Conservation (phyloP, 495 filamentous ascomycete genomes). For the Penicillium goetzii region DNA sequence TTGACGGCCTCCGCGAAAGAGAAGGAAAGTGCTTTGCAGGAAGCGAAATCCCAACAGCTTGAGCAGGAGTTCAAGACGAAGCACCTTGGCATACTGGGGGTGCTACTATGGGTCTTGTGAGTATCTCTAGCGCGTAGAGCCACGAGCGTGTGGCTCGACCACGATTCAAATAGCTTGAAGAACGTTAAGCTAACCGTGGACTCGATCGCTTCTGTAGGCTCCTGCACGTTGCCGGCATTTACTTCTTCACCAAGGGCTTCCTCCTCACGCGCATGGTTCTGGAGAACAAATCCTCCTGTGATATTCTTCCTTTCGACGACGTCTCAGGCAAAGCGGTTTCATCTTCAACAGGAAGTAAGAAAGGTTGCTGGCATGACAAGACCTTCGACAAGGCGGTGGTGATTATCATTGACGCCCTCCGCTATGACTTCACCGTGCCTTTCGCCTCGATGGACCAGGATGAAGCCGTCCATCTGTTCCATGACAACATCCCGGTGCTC, state of each 20-base stretch:
- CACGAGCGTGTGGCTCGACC: background rate
- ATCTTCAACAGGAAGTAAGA: slow-evolving; percentile 13
- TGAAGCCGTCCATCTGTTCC: slow-evolving; percentile 68
- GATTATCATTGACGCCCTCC: slow-evolving; percentile 88
- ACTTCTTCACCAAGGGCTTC: slow-evolving; percentile 95
- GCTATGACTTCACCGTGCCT: slow-evolving; percentile 96
- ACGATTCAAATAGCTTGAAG: background rate
- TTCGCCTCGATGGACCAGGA: slow-evolving; percentile 56
- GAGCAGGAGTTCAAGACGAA: slow-evolving; percentile 49
- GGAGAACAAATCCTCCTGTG: slow-evolving; percentile 83
- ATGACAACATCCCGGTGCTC: slow-evolving; percentile 84
- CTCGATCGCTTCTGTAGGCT: slow-evolving; percentile 43
- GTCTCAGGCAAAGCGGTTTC: slow-evolving; percentile 12
- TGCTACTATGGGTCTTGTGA: slow-evolving; percentile 51
- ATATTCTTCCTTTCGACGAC: slow-evolving; percentile 65
- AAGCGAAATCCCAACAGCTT: slow-evolving; percentile 28
- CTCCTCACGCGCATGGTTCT: slow-evolving; percentile 90
- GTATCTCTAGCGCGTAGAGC: slow-evolving; percentile 12
- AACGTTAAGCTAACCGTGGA: slow-evolving; percentile 12
- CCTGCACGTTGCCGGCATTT: slow-evolving; percentile 80
- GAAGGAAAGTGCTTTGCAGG: slow-evolving; percentile 29
- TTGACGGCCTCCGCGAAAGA: slow-evolving; percentile 3
- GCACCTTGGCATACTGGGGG: slow-evolving; percentile 46
- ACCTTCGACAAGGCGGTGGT: slow-evolving; percentile 90
- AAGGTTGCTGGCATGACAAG: slow-evolving; percentile 94